Conservation (phyloP, 2,329 filamentous ascomycete genomes). For the Colletotrichum sojae region DNA sequence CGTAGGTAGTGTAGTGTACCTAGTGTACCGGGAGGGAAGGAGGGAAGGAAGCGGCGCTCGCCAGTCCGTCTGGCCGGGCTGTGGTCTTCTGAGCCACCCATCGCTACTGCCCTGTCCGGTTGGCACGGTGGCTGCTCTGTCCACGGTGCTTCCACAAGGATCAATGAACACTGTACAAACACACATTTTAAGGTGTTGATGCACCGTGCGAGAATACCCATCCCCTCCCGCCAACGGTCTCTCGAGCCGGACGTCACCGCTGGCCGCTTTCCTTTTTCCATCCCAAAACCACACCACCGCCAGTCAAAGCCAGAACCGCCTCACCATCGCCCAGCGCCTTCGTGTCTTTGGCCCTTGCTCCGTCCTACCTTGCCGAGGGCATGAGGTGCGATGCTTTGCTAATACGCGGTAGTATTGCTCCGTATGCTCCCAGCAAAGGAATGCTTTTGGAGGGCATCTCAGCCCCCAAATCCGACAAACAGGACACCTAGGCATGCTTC, state of each 20-base stretch:
- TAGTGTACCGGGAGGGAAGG: neutral
- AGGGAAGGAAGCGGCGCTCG: slow-evolving; percentile 26
- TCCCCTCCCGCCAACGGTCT: neutral
- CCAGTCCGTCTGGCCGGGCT: slow-evolving; percentile 27
- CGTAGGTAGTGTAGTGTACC: no score
- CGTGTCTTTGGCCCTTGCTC: slow-evolving; percentile 1
- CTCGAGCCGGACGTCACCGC: slow-evolving; percentile 25
- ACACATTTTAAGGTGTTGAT: rapidly evolving
- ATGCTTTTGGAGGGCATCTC: neutral
- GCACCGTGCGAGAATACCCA: slow-evolving; percentile 2
- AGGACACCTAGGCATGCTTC: neutral
- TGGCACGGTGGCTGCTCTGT: slow-evolving; percentile 12
- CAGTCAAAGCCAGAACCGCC: slow-evolving; percentile 21
- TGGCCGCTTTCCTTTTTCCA: slow-evolving; percentile 23
- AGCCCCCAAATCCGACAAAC: neutral
- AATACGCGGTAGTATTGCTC: no score
- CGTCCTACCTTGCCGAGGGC: neutral
- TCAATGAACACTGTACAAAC: neutral
- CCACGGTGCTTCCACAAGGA: neutral
- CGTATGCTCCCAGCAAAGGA: neutral
- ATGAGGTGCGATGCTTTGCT: no score
- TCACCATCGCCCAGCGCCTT: slow-evolving; percentile 16
- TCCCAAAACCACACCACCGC: slow-evolving; percentile 26
- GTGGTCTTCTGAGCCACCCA: neutral
- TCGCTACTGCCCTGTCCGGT: neutral